phyloP scores from a whole-genome alignment of 75 land plant genomes.

The Sequoia sempervirens region DNA sequence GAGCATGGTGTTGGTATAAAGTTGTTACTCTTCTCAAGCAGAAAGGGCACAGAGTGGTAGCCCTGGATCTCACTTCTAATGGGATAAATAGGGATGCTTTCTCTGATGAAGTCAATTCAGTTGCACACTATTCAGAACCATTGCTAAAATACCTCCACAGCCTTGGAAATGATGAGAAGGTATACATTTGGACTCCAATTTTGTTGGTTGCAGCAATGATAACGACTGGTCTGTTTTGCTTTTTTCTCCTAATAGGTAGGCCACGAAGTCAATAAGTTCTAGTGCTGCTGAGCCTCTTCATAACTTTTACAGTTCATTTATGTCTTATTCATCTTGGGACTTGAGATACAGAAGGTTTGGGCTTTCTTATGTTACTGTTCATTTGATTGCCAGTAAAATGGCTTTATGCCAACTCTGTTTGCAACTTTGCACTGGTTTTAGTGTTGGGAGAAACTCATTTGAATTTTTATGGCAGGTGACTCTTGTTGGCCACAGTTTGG shows the following conservation, averaged over 20 bases:
- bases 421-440: neutral
- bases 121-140: neutral
- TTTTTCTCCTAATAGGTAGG: no score
- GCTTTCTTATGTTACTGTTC: neutral
- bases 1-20: conserved; percentile 45
- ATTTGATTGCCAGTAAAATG: neutral
- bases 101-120: conserved; percentile 8
- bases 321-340: neutral
- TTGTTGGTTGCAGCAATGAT: neutral
- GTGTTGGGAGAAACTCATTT: neutral
- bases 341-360: neutral
- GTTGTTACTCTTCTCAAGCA: conserved; percentile 19
- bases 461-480: conserved; percentile 18
- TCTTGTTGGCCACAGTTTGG: conserved; percentile 32
- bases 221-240: neutral
- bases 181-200: neutral
- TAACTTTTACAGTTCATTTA: neutral
- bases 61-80: conserved; percentile 30
- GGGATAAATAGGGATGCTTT: conserved; percentile 19
- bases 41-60: conserved; percentile 23
- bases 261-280: neutral
- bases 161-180: conserved; percentile 5
- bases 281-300: neutral
- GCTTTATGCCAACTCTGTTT: neutral
- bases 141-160: neutral